Conservation (phyloP, 2,329 filamentous ascomycete species). For the Lasiodiplodia hormozganensis region DNA sequence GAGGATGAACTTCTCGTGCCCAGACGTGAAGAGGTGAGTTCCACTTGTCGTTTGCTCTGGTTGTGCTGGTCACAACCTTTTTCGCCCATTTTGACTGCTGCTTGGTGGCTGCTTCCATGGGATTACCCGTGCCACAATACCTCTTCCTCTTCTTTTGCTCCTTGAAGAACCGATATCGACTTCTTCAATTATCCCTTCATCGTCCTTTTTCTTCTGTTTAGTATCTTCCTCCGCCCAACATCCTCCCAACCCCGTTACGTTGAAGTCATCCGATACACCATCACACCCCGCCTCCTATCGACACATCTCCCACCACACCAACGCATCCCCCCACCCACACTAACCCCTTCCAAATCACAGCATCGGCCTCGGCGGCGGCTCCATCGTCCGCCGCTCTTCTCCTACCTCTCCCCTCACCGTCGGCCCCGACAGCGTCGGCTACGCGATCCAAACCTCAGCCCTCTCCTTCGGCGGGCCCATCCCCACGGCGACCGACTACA, state of each 20-base stretch:
- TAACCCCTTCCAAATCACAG: not conserved
- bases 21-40: slow-evolving; percentile 53
- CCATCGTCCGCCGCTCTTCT: slow-evolving; percentile 39
- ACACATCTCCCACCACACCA: not conserved
- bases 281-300: not conserved
- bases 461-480: slow-evolving; percentile 61
- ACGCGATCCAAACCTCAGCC: slow-evolving; percentile 57
- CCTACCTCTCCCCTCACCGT: slow-evolving; percentile 48
- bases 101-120: no score
- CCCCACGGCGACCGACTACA: slow-evolving; percentile 62
- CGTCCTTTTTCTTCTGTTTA: no score
- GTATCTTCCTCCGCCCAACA: not conserved
- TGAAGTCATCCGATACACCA: not conserved
- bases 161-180: not conserved
- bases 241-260: not conserved
- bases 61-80: not conserved
- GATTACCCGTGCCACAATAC: not conserved
- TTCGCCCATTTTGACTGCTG: no score
- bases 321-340: no score
- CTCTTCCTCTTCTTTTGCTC: not conserved
- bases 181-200: not conserved
- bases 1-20: slow-evolving; percentile 58
- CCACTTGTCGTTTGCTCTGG: not conserved
- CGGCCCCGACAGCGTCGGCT: slow-evolving; percentile 65
- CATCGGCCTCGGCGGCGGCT: slow-evolving; percentile 65